These are phyloP conservation scores for Cystobasidium ongulense DNA, from an alignment of 768 basidiomycete species.

Conservation along the genomic window DNA sequence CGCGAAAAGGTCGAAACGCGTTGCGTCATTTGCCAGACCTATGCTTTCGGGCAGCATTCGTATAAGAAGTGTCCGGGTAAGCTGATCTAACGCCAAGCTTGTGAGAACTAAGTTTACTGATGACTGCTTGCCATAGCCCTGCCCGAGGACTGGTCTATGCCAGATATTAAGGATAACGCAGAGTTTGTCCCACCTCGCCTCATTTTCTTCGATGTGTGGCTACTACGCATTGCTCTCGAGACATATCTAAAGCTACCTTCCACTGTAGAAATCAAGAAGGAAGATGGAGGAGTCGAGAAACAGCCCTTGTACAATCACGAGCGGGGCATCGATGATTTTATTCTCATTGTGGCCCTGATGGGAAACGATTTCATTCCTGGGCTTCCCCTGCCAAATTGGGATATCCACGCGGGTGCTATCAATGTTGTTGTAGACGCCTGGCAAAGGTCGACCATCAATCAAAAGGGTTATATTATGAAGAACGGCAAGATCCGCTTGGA, in stretches of 20 bases:
- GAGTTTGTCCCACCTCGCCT: background rate
- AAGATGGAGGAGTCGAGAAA: background rate
- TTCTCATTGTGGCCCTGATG: conserved; percentile 1
- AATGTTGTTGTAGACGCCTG: conserved; percentile 1
- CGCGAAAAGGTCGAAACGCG: background rate
- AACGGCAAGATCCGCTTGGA: background rate
- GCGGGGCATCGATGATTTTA: conserved; percentile 24
- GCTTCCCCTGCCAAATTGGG: conserved; percentile 15
- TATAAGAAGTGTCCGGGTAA: conserved; percentile 1
- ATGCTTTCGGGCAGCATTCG: background rate
- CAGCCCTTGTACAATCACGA: background rate
- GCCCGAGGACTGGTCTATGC: conserved; percentile 1
- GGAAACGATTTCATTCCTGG: conserved; percentile 20
- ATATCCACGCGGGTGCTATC: conserved; percentile 12
- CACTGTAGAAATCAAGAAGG: background rate
- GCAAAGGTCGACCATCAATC: background rate
- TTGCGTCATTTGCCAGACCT: conserved; percentile 1
- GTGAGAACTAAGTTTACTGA: background rate
- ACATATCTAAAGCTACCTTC: conserved; percentile 10
- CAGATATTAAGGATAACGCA: background rate
- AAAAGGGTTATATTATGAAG: conserved; percentile 6
- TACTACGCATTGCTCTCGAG: background rate
- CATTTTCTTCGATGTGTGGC: conserved; percentile 27
- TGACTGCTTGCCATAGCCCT: background rate
- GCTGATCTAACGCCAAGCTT: background rate